Conservation (phyloP, 805 yeast species). For the Starmerella vaccinii region DNA sequence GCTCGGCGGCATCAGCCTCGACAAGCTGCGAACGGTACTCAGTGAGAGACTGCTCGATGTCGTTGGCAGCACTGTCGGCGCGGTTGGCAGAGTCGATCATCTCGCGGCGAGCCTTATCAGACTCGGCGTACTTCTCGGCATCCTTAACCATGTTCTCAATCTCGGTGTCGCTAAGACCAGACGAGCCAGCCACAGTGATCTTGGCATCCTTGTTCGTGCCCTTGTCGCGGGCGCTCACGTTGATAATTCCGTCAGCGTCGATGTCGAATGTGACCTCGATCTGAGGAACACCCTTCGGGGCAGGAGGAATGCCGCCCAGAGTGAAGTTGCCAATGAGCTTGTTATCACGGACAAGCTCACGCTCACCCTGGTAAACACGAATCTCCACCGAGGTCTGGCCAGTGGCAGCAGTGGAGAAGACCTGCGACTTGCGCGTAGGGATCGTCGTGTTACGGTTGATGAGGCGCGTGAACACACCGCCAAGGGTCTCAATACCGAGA, state of each 20-base stretch:
- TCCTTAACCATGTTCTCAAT: constrained; percentile 84
- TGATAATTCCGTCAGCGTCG: constrained; percentile 95
- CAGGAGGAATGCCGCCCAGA: constrained; percentile 88
- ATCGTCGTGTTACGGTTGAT: constrained; percentile 91
- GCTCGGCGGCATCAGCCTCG: constrained; percentile 45
- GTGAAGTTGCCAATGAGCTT: constrained; percentile 95
- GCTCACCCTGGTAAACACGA: constrained; percentile 98
- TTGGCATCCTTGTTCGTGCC: constrained; percentile 89
- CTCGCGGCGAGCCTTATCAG: constrained; percentile 78
- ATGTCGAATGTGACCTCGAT: constrained; percentile 91
- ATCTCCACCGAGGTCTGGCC: constrained; percentile 96
- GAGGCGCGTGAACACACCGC: constrained; percentile 91
- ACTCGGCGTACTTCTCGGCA: constrained; percentile 79
- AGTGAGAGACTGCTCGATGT: constrained; percentile 73
- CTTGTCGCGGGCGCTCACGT: constrained; percentile 89
- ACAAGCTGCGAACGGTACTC: constrained; percentile 64
- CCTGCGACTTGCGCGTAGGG: constrained; percentile 93
- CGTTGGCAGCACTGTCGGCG: constrained; percentile 72
- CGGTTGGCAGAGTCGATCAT: constrained; percentile 77
- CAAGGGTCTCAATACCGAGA: constrained; percentile 94
- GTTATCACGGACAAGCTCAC: constrained; percentile 96
- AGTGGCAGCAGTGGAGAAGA: constrained; percentile 91
- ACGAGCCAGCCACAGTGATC: constrained; percentile 91
- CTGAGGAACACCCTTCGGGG: constrained; percentile 91
- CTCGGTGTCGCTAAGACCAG: constrained; percentile 83